Base-by-base conservation (phyloP, 2,329 filamentous ascomycete genomes). In the Penicillium sp. region DNA sequence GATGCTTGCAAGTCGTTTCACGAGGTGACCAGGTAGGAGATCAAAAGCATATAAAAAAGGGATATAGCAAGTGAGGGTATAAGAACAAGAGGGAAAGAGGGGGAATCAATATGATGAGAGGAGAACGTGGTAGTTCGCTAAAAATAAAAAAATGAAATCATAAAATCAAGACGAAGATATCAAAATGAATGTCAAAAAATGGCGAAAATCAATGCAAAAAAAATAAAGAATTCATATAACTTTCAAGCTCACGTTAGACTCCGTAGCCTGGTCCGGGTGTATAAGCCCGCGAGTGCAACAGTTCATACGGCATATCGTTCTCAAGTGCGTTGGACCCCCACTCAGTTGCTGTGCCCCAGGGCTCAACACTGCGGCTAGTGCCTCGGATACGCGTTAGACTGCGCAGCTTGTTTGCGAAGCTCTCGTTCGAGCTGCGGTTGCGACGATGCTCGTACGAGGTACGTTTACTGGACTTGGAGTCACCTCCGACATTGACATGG, bases 321-420 rank as follows among this genome's bases (percentile, higher is more conserved):
- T 68, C 69, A 9, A 55, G 35, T 35, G 57, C 33, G n/a, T 40
- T 35, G 23, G 46, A 49, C 40, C 46, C 46, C 46, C 46, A 49
- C 40, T 49, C 46, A 6, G 46, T 49, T 18, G 46, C 46, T 8
- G 46, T 49, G 22, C 60, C 53, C 63, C 66, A 69, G 6, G 61
- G 57, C 35, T 70, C 69, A 2, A 65, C 58, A 6, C 78, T 80
- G 51, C 83, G 80, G 59, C 79, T 82, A 49, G 76, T 82, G 66
- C 79, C 84, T 37, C 84, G 78, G 78, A 85, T 84, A 22, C 83
- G 79, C 3, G 82, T 80, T 20, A 86, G 75, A 53, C 78, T 82
- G 26, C 79, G 74, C 52, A 83, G 72, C 57, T 81, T 82, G 50
- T 73, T 76, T 11, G 81, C 79, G 33, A 86, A 77, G 55, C 79